A percentile compares a stretch with the other conserved stretches of the same genome.
Evolutionary conservation across 2,329 filamentous ascomycete species (phyloP).

Genomic region (Verticillium albo-atrum): DNA sequence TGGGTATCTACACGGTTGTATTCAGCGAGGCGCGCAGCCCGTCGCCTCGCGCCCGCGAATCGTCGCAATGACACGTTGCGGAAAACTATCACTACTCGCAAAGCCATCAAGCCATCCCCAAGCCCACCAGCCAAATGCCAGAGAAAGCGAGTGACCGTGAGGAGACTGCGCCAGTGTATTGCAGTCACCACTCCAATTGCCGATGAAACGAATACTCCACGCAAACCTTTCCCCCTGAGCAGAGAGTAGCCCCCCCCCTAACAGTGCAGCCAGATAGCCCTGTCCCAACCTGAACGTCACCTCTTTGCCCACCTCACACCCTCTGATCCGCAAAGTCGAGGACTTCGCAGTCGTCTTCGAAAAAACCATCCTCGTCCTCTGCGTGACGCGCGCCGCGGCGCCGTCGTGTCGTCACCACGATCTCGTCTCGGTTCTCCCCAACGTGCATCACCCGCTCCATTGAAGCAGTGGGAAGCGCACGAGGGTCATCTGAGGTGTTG

Average conservation of each 20-base stretch:
- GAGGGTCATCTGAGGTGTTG: conserved; percentile 47
- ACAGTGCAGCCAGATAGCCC: background rate
- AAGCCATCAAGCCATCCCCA: conserved; percentile 1
- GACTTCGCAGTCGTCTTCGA: conserved; percentile 89
- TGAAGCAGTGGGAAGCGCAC: conserved; percentile 57
- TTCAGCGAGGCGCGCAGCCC: background rate
- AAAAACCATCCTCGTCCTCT: conserved; percentile 71
- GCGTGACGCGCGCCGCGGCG: conserved; percentile 50
- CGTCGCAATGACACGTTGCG: background rate
- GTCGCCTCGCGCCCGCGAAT: background rate
- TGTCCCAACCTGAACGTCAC: background rate
- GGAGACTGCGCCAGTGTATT: background rate
- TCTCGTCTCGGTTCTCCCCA: conserved; percentile 64
- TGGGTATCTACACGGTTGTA: conserved; percentile 2
- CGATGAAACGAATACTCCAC: background rate
- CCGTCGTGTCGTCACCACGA: conserved; percentile 76
- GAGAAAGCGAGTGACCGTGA: background rate
- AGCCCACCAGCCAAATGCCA: background rate
- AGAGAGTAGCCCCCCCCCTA: conserved; percentile 3
- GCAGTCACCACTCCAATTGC: background rate
- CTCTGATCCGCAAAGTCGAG: conserved; percentile 78
- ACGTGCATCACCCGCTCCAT: conserved; percentile 60
- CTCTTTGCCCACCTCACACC: conserved; percentile 37
- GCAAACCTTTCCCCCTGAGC: background rate
- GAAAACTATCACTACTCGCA: conserved; percentile 4